Percentiles rank a stretch among this genome's conserved stretches.
These are phyloP conservation scores for Oryza brachyantha DNA, from an alignment of 176 grass and related monocot genomes.

Conservation along the genomic window DNA sequence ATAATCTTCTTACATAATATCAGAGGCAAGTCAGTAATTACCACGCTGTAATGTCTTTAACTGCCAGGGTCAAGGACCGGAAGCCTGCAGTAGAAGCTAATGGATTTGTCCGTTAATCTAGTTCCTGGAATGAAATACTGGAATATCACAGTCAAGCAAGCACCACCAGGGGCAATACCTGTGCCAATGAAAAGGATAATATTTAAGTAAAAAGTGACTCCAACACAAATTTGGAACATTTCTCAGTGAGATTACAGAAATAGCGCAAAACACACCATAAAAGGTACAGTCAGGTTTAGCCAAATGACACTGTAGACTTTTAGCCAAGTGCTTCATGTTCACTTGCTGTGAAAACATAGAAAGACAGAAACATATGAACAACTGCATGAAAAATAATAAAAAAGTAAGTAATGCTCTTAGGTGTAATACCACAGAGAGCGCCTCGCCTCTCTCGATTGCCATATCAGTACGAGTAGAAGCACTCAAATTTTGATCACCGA, in stretches of 20 bases:
- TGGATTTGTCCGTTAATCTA: slow-evolving; percentile 77
- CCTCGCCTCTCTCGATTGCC: slow-evolving; percentile 87
- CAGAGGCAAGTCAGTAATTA: background rate
- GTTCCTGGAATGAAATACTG: slow-evolving; percentile 89
- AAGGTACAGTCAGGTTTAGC: slow-evolving; percentile 94
- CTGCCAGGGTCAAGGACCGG: slow-evolving; percentile 76
- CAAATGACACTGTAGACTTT: slow-evolving; percentile 90
- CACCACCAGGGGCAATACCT: slow-evolving; percentile 78
- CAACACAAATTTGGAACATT: background rate
- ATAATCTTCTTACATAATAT: slow-evolving; percentile 16
- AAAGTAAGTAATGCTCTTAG: background rate
- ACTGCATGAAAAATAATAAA: slow-evolving; percentile 11
- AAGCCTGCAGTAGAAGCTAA: slow-evolving; percentile 97
- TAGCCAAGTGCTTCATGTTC: slow-evolving; percentile 83
- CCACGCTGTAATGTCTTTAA: slow-evolving; percentile 34
- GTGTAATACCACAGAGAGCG: slow-evolving; percentile 61
- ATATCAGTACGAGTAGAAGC: slow-evolving; percentile 71
- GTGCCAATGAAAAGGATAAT: slow-evolving; percentile 29
- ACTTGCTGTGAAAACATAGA: slow-evolving; percentile 63
- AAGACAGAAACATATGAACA: slow-evolving; percentile 29
- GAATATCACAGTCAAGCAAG: slow-evolving; percentile 95
- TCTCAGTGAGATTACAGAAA: background rate
- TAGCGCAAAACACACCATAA: slow-evolving; percentile 58
- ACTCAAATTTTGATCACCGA: slow-evolving; percentile 56
- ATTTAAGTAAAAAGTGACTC: background rate